Percentiles rank a stretch among this genome's conserved stretches.
Conservation (phyloP, 176 grass and related monocot genomes). For the Alopecurus myosuroides region DNA sequence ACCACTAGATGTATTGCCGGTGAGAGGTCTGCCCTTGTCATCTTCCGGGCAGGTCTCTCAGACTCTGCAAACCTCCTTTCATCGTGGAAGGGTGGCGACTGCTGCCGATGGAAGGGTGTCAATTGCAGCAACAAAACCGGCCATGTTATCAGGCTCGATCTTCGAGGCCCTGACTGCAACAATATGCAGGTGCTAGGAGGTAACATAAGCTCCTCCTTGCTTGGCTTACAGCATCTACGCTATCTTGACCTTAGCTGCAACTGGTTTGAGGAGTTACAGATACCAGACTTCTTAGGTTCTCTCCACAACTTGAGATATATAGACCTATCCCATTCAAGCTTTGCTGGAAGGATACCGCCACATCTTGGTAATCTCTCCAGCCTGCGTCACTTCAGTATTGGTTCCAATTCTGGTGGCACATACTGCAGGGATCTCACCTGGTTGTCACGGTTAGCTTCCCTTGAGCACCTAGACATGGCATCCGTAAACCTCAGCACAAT, state of each 20-base stretch:
- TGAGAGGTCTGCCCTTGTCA: background rate
- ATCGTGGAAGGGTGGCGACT: constrained; percentile 12
- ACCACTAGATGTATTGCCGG: too few relatives aligned
- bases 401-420: too few relatives aligned
- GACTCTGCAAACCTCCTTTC: background rate
- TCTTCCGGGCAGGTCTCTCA: background rate
- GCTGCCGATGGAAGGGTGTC: constrained; percentile 19
- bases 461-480: constrained; percentile 1
- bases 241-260: constrained; percentile 1
- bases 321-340: background rate
- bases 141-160: constrained; percentile 14
- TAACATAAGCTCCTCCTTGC: constrained; percentile 21
- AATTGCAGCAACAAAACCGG: background rate
- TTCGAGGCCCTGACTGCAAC: background rate
- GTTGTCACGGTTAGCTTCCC: background rate
- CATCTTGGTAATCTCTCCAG: constrained; percentile 16
- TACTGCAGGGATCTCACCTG: background rate
- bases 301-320: background rate
- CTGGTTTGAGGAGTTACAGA: background rate
- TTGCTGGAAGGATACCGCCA: constrained; percentile 9
- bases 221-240: background rate
- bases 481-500: background rate
- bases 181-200: background rate
- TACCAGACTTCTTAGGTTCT: background rate
- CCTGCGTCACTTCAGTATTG: constrained; percentile 10